Conservation (phyloP, 495 filamentous ascomycete species). For the Parachaetomium inaequale region DNA sequence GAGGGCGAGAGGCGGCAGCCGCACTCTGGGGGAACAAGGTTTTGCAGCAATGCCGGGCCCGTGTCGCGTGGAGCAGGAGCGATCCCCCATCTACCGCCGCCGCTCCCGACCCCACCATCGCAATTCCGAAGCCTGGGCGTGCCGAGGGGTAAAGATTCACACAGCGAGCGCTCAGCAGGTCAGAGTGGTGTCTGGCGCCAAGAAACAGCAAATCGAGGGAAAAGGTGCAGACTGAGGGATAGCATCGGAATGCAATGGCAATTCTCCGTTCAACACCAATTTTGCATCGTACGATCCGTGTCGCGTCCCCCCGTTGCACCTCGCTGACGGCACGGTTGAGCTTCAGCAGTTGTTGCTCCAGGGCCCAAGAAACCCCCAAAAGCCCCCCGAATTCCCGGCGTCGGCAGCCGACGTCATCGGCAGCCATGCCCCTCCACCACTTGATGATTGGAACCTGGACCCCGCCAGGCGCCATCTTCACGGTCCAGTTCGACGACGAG, state of each 20-base stretch:
- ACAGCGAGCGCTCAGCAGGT: neutral
- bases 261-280: constrained; percentile 5
- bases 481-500: constrained; percentile 77
- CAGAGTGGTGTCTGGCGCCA: neutral
- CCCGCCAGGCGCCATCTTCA: constrained; percentile 80
- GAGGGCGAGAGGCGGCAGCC: neutral
- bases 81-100: constrained; percentile 13
- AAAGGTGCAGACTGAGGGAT: neutral
- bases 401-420: constrained; percentile 24
- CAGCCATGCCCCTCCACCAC: constrained; percentile 64
- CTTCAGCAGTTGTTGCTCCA: neutral
- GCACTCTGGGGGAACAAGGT: constrained; percentile 13
- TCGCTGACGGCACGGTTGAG: neutral
- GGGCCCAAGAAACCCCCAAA: neutral
- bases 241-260: neutral
- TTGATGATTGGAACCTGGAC: constrained; percentile 85
- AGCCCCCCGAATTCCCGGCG: neutral
- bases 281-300: neutral
- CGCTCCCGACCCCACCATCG: constrained; percentile 17
- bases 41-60: constrained; percentile 6
- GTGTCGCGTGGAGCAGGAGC: neutral
- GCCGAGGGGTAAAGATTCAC: constrained; percentile 15
- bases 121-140: constrained; percentile 5
- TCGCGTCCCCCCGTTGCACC: neutral
- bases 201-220: neutral